Percentiles rank a stretch among this genome's conserved stretches.
Conservation (phyloP, 2,329 filamentous ascomycete species). For the Tetracladium maxilliforme region DNA sequence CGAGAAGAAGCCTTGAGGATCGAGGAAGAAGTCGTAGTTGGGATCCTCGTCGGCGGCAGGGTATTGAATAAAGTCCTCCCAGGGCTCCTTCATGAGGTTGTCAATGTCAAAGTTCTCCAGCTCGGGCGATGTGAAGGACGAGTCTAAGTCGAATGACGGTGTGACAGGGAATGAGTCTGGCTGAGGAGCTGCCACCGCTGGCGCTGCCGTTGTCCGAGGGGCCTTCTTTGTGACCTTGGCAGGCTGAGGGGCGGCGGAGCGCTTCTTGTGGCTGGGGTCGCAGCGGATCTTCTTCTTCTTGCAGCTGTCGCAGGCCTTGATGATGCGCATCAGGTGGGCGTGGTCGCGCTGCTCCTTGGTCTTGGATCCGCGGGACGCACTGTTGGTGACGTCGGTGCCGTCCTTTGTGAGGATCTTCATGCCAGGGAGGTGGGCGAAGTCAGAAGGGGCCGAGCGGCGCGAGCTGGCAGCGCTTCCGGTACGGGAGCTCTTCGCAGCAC, state of each 20-base stretch:
- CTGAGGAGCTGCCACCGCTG: too few species aligned
- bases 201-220: too few species aligned
- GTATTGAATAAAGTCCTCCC: too few species aligned
- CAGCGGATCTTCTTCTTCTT: constrained; percentile 48
- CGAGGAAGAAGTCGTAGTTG: too few species aligned
- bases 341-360: constrained; percentile 55
- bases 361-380: constrained; percentile 46
- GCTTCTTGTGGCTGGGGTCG: constrained; percentile 43
- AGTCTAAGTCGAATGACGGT: not conserved
- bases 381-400: constrained; percentile 46
- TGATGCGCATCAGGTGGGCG: constrained; percentile 50
- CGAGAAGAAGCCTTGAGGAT: too few species aligned
- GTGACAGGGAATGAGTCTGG: too few species aligned
- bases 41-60: too few species aligned
- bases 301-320: constrained; percentile 52
- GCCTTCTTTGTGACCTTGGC: constrained; percentile 26
- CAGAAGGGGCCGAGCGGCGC: too few species aligned
- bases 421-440: constrained; percentile 37
- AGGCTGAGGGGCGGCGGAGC: constrained; percentile 17
- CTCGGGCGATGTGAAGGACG: not conserved
- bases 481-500: too few species aligned
- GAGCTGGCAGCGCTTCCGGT: too few species aligned
- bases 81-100: too few species aligned
- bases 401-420: constrained; percentile 55
- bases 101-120: too few species aligned